These are phyloP conservation scores for Ustilago loliicola DNA, from an alignment of 1,284 basidiomycete genomes.

Conservation along the genomic window DNA sequence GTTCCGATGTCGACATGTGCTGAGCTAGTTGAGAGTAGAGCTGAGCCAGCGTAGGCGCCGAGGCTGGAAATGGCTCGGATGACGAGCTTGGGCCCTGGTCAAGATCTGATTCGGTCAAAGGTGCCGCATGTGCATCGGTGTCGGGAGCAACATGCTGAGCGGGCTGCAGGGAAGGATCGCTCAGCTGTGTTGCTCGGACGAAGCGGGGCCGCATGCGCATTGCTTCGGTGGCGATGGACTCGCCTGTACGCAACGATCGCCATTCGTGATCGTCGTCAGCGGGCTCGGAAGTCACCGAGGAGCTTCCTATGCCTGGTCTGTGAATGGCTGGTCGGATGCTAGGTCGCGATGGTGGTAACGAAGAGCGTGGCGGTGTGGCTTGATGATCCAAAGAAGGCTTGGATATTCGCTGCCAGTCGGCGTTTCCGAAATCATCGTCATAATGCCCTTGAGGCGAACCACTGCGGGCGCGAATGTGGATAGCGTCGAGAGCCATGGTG, in stretches of 20 bases:
- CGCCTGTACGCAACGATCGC: constrained; percentile 18
- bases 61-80: not conserved
- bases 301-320: constrained; percentile 26
- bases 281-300: not conserved
- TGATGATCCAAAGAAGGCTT: too few species aligned
- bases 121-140: not conserved
- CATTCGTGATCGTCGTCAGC: not conserved
- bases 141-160: not conserved
- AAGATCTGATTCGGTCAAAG: not conserved
- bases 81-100: not conserved
- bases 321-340: not conserved
- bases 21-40: constrained; percentile 34
- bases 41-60: constrained; percentile 14
- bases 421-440: too few species aligned
- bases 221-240: constrained; percentile 8
- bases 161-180: constrained; percentile 18
- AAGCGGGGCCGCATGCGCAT: constrained; percentile 34
- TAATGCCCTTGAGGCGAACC: constrained; percentile 3
- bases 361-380: not conserved
- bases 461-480: constrained; percentile 25
- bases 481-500: constrained; percentile 39
- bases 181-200: constrained; percentile 33
- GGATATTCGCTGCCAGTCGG: too few species aligned
- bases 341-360: not conserved
- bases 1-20: not conserved